These are phyloP conservation scores for Hypoxylon fuscum DNA, from an alignment of 495 filamentous ascomycete species.

Conservation along the genomic window DNA sequence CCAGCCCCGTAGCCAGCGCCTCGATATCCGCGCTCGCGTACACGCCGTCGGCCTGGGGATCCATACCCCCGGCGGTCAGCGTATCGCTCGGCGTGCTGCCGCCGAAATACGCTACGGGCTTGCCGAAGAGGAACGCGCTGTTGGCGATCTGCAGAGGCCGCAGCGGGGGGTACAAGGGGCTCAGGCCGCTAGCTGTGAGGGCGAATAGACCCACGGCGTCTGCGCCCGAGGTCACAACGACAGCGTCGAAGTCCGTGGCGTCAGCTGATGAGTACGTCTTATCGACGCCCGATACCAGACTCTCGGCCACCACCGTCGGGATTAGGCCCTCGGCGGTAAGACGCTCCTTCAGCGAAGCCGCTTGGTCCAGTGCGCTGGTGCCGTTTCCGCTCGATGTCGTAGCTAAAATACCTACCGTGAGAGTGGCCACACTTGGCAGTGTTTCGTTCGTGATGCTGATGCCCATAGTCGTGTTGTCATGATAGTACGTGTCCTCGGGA, in stretches of 20 bases:
- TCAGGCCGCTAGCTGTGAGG: slow-evolving; percentile 31
- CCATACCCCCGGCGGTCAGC: slow-evolving; percentile 55
- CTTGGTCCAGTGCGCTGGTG: slow-evolving; percentile 55
- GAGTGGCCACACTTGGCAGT: slow-evolving; percentile 66
- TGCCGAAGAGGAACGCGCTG: slow-evolving; percentile 76
- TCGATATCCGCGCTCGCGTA: slow-evolving; percentile 50
- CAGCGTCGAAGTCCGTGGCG: slow-evolving; percentile 75
- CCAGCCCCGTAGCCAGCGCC: slow-evolving; percentile 56
- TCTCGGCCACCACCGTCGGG: slow-evolving; percentile 71
- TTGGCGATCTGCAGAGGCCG: slow-evolving; percentile 70
- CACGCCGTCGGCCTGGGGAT: slow-evolving; percentile 58
- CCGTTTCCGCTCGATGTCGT: slow-evolving; percentile 40
- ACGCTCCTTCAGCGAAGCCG: slow-evolving; percentile 53
- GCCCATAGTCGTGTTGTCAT: slow-evolving; percentile 71
- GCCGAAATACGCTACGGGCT: slow-evolving; percentile 73
- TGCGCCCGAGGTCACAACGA: slow-evolving; percentile 69
- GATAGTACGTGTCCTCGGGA: slow-evolving; percentile 72
- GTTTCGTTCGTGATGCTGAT: slow-evolving; percentile 68
- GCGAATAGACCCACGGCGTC: slow-evolving; percentile 59
- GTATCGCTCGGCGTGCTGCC: slow-evolving; percentile 45
- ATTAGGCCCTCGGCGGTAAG: slow-evolving; percentile 62
- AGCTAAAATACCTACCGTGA: slow-evolving; percentile 75
- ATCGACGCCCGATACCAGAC: slow-evolving; percentile 63
- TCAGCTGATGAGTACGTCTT: slow-evolving; percentile 77
- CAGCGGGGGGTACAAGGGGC: slow-evolving; percentile 69